These are phyloP conservation scores for Solanum rostratum DNA, from an alignment of 257 asterid species.

Conservation along the genomic window DNA sequence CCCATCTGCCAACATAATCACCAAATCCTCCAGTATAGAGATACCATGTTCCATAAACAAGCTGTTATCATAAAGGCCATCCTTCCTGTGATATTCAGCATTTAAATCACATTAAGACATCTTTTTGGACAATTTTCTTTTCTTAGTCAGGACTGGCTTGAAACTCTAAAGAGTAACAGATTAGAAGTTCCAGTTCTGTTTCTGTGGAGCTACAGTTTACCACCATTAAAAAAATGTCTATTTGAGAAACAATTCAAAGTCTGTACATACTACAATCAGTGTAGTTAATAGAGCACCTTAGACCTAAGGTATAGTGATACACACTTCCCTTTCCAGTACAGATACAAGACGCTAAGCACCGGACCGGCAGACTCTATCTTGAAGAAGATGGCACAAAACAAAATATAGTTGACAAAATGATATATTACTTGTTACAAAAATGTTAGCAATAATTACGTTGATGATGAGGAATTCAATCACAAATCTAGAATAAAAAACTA, in stretches of 20 bases:
- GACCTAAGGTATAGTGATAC: background rate
- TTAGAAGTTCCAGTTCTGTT: background rate
- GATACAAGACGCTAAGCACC: background rate
- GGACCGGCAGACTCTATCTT: background rate
- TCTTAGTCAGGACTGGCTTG: background rate
- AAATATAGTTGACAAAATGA: background rate
- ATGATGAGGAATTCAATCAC: background rate
- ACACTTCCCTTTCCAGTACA: background rate
- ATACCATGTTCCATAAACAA: conserved; percentile 67
- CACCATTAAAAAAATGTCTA: background rate
- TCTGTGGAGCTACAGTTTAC: background rate
- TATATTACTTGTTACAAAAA: background rate
- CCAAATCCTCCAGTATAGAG: conserved; percentile 69
- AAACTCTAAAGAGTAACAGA: background rate
- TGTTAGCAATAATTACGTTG: background rate
- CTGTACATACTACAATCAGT: background rate
- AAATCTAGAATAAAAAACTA: background rate
- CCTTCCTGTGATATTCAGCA: conserved; percentile 32
- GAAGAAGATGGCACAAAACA: background rate
- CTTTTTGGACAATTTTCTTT: background rate
- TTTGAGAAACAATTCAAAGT: background rate
- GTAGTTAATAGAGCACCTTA: background rate
- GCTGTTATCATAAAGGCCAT: conserved; percentile 43
- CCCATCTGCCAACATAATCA: conserved; percentile 82
- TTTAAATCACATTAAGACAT: conserved; percentile 2